These are phyloP conservation scores for Silene latifolia DNA, from an alignment of 148 eudicot species.

Conservation along the genomic window DNA sequence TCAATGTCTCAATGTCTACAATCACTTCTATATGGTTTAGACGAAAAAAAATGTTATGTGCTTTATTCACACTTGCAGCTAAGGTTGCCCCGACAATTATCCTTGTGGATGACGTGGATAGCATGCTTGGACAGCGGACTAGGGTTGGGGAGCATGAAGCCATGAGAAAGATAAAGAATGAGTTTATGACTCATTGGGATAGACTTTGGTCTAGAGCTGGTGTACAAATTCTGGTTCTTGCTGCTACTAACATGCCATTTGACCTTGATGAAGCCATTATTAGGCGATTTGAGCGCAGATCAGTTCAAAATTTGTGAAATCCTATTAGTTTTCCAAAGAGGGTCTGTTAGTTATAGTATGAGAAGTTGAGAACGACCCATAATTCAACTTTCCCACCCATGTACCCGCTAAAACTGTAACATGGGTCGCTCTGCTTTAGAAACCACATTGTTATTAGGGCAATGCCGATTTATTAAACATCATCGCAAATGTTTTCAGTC, in stretches of 20 bases:
- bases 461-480: too few species aligned
- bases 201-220: slow-evolving; percentile 79
- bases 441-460: too few species aligned
- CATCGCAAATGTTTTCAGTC: not conserved
- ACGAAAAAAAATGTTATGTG: slow-evolving; percentile 83
- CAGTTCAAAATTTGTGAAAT: not conserved
- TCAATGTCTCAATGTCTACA: slow-evolving; percentile 92
- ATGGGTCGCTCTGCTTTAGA: too few species aligned
- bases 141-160: slow-evolving; percentile 96
- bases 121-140: slow-evolving; percentile 91
- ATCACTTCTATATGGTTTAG: slow-evolving; percentile 96
- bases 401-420: too few species aligned
- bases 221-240: slow-evolving; percentile 88
- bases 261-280: slow-evolving; percentile 95
- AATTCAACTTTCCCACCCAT: too few species aligned
- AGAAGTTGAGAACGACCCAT: too few species aligned
- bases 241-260: slow-evolving; percentile 91
- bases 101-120: slow-evolving; percentile 90
- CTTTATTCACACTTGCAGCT: slow-evolving; percentile 88
- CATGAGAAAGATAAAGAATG: slow-evolving; percentile 91
- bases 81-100: slow-evolving; percentile 84
- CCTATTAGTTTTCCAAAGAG: too few species aligned
- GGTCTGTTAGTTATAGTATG: too few species aligned
- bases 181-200: slow-evolving; percentile 97
- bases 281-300: slow-evolving; percentile 97